Base-by-base conservation (phyloP, 2,329 filamentous ascomycete genomes). In the Hysterium pulicare region DNA sequence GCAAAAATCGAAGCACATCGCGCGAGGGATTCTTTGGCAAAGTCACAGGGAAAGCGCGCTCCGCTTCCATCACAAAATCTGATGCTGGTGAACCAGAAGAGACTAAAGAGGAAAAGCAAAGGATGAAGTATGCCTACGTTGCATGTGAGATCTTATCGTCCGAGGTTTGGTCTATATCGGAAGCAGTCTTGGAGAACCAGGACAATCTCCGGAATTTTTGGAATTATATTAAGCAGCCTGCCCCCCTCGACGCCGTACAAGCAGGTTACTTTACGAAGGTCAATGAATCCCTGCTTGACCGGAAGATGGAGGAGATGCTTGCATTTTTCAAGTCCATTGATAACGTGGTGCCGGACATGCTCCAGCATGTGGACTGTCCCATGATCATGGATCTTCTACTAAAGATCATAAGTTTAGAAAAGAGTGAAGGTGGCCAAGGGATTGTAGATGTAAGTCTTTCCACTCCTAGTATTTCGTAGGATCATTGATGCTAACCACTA, bases 211-310 rank as follows among this genome's bases (percentile, higher is more conserved):
- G 82, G 57, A 81, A 85, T 52, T 97, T 98, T 67, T 98, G 93
- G 93, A 75, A 82, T 36, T 98, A 96, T 66, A 71, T 98, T 55
- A 86, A 86, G 62, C 81, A 84, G 42, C 80, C 87, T n/a, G 79
- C 88, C 9, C 88, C 91, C 2, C 78, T 98, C 42, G 91, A 97
- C 64, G 87, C 91, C 28, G 78, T 96, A 5, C 91, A 97, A 69
- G 91, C 93, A 15, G 90, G 90, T 60, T 98, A 98, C 66, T 98
- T 98, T 65, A 96, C 91, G 42, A 98, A 97, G 65, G 90, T 98
- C 61, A 97, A 97, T 67, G 93, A 98, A 71, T 87, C 89, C n/a
- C 73, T 98, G 16, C 85, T 98, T 42, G 93, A 97, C 66, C 94
- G 93, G 71, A 97, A 97, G 77, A 96, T 94, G 5, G 88, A 94